phyloP scores from a whole-genome alignment of 257 asterid genomes.

The Echium plantagineum region DNA sequence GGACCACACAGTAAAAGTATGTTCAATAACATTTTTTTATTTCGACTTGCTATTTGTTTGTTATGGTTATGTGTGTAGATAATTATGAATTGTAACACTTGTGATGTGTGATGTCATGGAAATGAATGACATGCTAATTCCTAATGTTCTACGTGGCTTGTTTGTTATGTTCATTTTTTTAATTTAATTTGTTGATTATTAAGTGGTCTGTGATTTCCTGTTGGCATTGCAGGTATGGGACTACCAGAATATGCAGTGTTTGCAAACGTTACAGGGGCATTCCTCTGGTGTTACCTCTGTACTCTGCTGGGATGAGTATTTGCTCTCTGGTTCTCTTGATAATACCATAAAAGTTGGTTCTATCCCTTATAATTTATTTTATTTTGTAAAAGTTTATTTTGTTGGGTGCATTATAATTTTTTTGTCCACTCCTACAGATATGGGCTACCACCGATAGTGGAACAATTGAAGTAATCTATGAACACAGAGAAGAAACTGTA shows the following conservation, averaged over 20 bases:
- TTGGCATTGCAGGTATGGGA: conserved; percentile 42
- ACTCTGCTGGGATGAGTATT: too few relatives aligned
- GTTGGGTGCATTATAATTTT: neutral
- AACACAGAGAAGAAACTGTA: conserved; percentile 29
- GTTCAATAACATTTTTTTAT: neutral
- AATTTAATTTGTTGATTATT: neutral
- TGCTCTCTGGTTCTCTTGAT: conserved; percentile 52
- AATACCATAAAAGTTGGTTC: conserved; percentile 36
- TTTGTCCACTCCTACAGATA: conserved; percentile 8
- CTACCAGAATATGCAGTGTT: conserved; percentile 37
- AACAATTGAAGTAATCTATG: conserved; percentile 22
- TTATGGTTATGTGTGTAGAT: neutral
- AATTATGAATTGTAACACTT: neutral
- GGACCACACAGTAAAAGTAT: conserved; percentile 1
- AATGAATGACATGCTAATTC: too few relatives aligned
- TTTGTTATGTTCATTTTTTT: neutral
- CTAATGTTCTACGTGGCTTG: neutral
- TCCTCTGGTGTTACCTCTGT: too few relatives aligned
- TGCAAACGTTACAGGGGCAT: conserved; percentile 42
- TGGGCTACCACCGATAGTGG: conserved; percentile 36
- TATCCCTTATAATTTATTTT: neutral
- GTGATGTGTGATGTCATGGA: too few relatives aligned
- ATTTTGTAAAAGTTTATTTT: neutral
- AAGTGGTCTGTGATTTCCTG: neutral
- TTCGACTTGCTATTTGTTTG: neutral